Evolutionary conservation across 768 basidiomycete species (phyloP).

Genomic region (Panus rudis): DNA sequence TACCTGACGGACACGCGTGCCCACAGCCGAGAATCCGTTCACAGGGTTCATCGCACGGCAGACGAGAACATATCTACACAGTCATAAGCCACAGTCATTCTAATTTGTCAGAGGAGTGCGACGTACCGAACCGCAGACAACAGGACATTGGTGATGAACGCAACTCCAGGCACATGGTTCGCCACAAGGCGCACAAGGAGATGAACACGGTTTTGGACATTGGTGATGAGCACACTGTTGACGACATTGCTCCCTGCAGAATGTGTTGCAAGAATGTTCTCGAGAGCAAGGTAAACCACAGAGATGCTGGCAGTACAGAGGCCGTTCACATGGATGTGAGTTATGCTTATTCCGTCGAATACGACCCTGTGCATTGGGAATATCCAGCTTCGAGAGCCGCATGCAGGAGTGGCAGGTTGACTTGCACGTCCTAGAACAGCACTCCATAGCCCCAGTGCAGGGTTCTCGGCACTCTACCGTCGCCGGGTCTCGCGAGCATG

Average conservation of each 20-base stretch:
- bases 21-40: conserved; percentile 44
- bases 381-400: conserved; percentile 10
- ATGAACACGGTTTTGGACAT: conserved; percentile 43
- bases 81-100: not conserved
- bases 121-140: conserved; percentile 66
- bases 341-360: conserved; percentile 31
- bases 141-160: conserved; percentile 45
- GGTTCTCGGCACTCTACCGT: conserved; percentile 29
- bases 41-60: conserved; percentile 59
- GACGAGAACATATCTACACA: conserved; percentile 50
- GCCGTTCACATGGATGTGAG: conserved; percentile 42
- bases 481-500: conserved; percentile 40
- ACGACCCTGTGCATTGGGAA: not conserved
- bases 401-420: conserved; percentile 47
- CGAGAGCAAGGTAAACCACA: conserved; percentile 45
- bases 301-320: conserved; percentile 48
- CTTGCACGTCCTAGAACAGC: conserved; percentile 47
- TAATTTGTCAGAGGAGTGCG: not conserved
- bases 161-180: conserved; percentile 58
- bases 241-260: conserved; percentile 41
- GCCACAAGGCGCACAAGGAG: conserved; percentile 55
- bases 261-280: conserved; percentile 40
- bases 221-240: conserved; percentile 48
- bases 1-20: conserved; percentile 63
- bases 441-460: conserved; percentile 41